Conservation (phyloP, 1,284 basidiomycete genomes). For the Melampsora larici-populina region DNA sequence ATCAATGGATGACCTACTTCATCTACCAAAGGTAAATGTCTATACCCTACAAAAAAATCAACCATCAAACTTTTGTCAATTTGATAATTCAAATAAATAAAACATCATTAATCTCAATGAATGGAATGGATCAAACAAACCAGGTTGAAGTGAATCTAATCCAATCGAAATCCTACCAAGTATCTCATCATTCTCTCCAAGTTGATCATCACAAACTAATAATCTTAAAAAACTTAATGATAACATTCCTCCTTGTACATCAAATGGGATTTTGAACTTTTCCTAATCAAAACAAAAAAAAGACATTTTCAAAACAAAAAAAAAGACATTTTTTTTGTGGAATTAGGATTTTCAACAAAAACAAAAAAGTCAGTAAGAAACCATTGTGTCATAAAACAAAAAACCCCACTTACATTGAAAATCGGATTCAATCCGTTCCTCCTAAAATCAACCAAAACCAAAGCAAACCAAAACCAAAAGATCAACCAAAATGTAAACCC, state of each 20-base stretch:
- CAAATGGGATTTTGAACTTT: slow-evolving; percentile 30
- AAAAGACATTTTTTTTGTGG: background rate
- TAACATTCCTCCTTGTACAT: slow-evolving; percentile 35
- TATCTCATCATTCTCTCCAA: slow-evolving; percentile 29
- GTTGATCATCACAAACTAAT: slow-evolving; percentile 15
- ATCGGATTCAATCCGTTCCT: slow-evolving; percentile 39
- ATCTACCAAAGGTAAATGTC: slow-evolving; percentile 81
- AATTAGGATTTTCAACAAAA: too few species aligned
- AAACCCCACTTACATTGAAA: slow-evolving; percentile 19
- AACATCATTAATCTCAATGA: too few species aligned
- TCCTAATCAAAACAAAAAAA: slow-evolving; percentile 3
- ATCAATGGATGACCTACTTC: slow-evolving; percentile 74
- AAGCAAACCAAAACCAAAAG: background rate
- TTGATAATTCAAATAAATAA: too few species aligned
- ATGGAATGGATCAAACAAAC: too few species aligned
- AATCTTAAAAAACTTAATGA: slow-evolving; percentile 33
- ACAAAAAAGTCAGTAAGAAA: background rate
- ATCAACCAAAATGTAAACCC: too few species aligned
- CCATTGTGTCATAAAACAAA: background rate
- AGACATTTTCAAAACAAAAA: too few species aligned
- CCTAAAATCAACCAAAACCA: background rate
- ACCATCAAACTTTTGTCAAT: too few species aligned
- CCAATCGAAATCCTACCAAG: slow-evolving; percentile 25
- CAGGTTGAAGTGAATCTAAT: slow-evolving; percentile 5
- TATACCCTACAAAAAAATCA: slow-evolving; percentile 64